A percentile compares a stretch with the other conserved stretches of the same genome.
phyloP scores from a whole-genome alignment of 495 filamentous ascomycete species.

The Hypoxylon subgilvum region DNA sequence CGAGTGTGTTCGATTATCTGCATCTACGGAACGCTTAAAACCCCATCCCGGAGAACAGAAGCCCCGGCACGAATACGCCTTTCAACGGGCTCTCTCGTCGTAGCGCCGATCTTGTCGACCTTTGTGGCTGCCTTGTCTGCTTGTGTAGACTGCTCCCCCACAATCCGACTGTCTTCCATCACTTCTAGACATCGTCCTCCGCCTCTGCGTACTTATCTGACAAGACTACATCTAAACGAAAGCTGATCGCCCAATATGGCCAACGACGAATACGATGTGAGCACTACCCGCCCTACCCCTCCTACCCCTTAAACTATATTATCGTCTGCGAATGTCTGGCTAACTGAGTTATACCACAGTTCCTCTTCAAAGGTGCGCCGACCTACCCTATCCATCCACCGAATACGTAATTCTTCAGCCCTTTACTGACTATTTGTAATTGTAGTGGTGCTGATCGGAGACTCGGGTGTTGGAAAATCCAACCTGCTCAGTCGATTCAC shows the following conservation, averaged over 20 bases:
- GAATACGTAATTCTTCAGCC: too few relatives aligned
- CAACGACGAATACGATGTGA: conserved; percentile 99
- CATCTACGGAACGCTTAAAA: conserved; percentile 33
- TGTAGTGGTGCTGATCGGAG: conserved; percentile 96
- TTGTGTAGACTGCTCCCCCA: conserved; percentile 30
- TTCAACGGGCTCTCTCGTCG: not conserved
- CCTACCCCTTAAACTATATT: conserved; percentile 1
- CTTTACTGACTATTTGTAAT: conserved; percentile 46
- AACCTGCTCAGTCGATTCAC: conserved; percentile 99
- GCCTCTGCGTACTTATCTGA: not conserved
- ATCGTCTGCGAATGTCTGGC: conserved; percentile 33
- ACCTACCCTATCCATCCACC: conserved; percentile 18
- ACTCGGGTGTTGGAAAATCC: conserved; percentile 99
- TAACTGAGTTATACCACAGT: conserved; percentile 63
- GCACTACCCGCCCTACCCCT: conserved; percentile 44
- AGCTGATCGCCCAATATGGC: conserved; percentile 70
- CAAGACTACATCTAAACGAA: conserved; percentile 12
- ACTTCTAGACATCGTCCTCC: conserved; percentile 1
- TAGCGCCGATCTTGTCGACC: conserved; percentile 20
- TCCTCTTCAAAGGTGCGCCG: conserved; percentile 93
- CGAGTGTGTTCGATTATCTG: conserved; percentile 26
- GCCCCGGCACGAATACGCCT: conserved; percentile 18
- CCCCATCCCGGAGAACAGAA: conserved; percentile 20
- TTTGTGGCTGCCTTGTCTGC: conserved; percentile 26
- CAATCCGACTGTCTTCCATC: conserved; percentile 28